A percentile compares a stretch with the other conserved stretches of the same genome.
These are phyloP conservation scores for Gaertneriomyces semiglobifer DNA, from an alignment of 192 early-diverging fungal species.

Conservation along the genomic window DNA sequence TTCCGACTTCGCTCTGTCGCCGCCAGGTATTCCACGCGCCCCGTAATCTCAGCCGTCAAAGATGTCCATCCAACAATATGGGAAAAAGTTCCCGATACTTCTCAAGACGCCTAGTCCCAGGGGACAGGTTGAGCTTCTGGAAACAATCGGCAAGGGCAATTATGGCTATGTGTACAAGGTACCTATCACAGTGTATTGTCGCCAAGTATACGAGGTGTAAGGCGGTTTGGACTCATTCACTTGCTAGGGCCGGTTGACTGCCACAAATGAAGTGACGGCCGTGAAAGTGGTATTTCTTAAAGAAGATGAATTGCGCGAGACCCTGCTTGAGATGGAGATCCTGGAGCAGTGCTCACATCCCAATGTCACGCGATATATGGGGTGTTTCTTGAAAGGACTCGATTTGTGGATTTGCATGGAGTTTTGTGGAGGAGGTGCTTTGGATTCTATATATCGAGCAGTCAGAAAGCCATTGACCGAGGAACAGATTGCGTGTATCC, in stretches of 20 bases:
- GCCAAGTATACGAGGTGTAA: background rate
- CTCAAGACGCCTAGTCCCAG: constrained; percentile 52
- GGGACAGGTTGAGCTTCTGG: constrained; percentile 61
- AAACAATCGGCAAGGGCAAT: constrained; percentile 67
- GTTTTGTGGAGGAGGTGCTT: constrained; percentile 55
- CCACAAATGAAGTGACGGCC: constrained; percentile 52
- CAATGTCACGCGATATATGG: constrained; percentile 58
- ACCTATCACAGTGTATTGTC: background rate
- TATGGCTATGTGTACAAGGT: constrained; percentile 68
- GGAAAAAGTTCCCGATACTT: constrained; percentile 61
- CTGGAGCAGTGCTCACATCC: constrained; percentile 53
- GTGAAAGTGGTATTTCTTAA: constrained; percentile 65
- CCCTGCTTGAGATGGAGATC: constrained; percentile 68
- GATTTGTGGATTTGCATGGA: constrained; percentile 71
- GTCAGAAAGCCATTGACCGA: constrained; percentile 52
- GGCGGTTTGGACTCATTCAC: background rate
- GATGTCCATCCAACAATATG: constrained; percentile 54
- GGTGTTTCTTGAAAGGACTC: constrained; percentile 58
- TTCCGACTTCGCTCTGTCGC: too few species aligned
- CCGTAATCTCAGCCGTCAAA: background rate
- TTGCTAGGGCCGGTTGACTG: constrained; percentile 48
- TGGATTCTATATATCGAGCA: constrained; percentile 56
- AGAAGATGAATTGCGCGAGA: constrained; percentile 64
- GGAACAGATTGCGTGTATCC: constrained; percentile 52
- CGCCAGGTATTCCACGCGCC: too few species aligned